Evolutionary conservation across 176 grass and related monocot genomes (phyloP).

Genomic region (Saccharum spontaneum): DNA sequence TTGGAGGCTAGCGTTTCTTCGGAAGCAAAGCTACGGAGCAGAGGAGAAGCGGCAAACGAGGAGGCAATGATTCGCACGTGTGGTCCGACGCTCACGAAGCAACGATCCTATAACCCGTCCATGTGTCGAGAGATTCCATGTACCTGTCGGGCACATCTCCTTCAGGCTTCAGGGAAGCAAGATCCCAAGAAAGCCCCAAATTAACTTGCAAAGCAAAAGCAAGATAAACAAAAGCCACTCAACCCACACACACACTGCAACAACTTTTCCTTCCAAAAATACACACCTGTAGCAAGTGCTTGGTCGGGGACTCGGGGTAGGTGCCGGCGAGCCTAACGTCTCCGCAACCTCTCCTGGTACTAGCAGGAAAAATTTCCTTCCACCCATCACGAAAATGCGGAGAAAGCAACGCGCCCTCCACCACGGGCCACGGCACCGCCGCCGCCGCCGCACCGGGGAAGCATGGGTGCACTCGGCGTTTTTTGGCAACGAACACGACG

Average conservation of each 20-base stretch:
- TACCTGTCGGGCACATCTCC: constrained; percentile 28
- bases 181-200: neutral
- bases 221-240: neutral
- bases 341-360: neutral
- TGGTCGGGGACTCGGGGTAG: neutral
- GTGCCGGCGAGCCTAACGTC: neutral
- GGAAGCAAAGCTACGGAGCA: neutral
- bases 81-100: neutral
- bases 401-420: neutral
- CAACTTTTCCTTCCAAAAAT: neutral
- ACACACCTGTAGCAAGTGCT: neutral
- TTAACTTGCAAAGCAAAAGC: neutral
- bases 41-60: neutral
- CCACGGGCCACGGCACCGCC: neutral
- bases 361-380: neutral
- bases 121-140: constrained; percentile 10
- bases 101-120: neutral
- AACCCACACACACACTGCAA: neutral
- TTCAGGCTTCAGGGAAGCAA: neutral
- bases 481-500: constrained; percentile 11
- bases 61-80: neutral
- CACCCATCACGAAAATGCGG: neutral
- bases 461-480: constrained; percentile 10
- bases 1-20: neutral
- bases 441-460: neutral